Evolutionary conservation across 805 yeast genomes (phyloP).

Genomic region (Metschnikowia cerradonensis): DNA sequence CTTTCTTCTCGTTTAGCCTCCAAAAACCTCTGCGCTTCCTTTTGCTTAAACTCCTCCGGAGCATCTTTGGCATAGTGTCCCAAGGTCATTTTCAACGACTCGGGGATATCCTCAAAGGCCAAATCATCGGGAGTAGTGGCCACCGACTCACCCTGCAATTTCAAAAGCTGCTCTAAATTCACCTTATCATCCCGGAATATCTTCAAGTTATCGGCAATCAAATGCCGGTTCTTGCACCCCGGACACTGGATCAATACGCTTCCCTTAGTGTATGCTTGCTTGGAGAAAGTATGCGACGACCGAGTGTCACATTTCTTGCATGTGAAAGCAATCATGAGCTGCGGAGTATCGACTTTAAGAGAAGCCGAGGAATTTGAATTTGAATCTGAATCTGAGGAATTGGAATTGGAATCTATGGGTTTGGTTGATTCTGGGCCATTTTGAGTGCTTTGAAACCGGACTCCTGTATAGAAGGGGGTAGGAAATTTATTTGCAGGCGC

Average conservation of each 20-base stretch:
- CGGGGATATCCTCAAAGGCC: constrained; percentile 66
- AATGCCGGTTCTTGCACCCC: constrained; percentile 79
- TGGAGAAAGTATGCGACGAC: constrained; percentile 85
- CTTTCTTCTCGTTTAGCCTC: background rate
- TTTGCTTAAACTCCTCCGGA: constrained; percentile 39
- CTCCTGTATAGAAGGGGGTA: no score
- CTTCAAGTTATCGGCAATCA: constrained; percentile 72
- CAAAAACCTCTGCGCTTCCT: constrained; percentile 5
- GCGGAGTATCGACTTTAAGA: constrained; percentile 67
- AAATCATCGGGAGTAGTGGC: constrained; percentile 63
- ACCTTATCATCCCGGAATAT: constrained; percentile 76
- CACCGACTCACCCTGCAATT: constrained; percentile 71
- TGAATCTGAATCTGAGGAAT: background rate
- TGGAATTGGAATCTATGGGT: background rate
- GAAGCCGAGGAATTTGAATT: constrained; percentile 6
- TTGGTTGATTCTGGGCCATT: background rate
- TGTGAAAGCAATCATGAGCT: constrained; percentile 84
- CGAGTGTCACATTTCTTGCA: constrained; percentile 83
- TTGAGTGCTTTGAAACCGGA: background rate
- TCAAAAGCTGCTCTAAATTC: constrained; percentile 75
- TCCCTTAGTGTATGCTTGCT: constrained; percentile 85
- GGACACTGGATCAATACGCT: constrained; percentile 91
- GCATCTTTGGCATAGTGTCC: constrained; percentile 71
- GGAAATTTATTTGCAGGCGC: no score
- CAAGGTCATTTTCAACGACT: constrained; percentile 43